Percentiles rank a stretch among this genome's conserved stretches.
These are phyloP conservation scores for Entomortierella lignicola DNA, from an alignment of 192 early-diverging fungal species.

Conservation along the genomic window DNA sequence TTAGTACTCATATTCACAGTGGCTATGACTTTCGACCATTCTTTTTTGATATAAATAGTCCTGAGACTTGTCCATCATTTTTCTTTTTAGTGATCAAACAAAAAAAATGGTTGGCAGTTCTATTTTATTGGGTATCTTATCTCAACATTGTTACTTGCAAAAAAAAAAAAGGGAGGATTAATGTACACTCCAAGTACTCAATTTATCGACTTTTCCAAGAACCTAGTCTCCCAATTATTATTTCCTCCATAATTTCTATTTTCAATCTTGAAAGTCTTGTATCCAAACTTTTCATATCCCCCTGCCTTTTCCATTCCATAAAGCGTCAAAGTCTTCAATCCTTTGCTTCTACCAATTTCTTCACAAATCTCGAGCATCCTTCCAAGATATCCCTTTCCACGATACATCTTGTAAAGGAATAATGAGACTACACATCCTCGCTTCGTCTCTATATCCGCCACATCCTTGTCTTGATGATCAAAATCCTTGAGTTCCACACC, in stretches of 20 bases:
- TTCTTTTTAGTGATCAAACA: no score
- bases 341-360: conserved; percentile 21
- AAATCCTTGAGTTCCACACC: conserved; percentile 41
- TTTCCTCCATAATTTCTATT: conserved; percentile 33
- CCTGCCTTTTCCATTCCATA: conserved; percentile 24
- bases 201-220: conserved; percentile 21
- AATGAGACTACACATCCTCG: conserved; percentile 46
- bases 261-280: conserved; percentile 39
- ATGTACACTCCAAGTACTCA: no score
- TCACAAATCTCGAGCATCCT: conserved; percentile 23
- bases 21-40: no score
- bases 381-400: conserved; percentile 32
- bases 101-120: no score
- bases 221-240: conserved; percentile 36
- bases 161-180: no score
- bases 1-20: no score
- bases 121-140: no score
- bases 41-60: no score
- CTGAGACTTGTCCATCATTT: no score
- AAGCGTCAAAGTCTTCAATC: conserved; percentile 30
- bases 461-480: conserved; percentile 29
- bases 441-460: conserved; percentile 28
- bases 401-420: conserved; percentile 46
- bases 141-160: no score
- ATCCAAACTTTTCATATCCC: conserved; percentile 51